These are phyloP conservation scores for Dalbergia cultrata DNA, from an alignment of 306 rosid species.

Conservation along the genomic window DNA sequence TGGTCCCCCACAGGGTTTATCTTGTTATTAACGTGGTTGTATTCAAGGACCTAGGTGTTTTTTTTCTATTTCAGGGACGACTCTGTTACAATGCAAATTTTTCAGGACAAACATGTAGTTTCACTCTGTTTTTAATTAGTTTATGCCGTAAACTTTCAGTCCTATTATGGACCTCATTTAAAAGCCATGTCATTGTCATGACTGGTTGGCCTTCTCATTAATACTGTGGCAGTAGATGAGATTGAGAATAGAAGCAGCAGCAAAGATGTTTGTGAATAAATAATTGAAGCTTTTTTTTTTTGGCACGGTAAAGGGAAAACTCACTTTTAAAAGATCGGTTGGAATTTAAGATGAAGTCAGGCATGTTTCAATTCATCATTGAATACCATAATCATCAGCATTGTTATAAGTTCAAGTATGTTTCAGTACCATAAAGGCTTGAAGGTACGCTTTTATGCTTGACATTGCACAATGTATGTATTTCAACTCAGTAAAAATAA, in stretches of 20 bases:
- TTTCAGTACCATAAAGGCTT: too few species aligned
- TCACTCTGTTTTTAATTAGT: conserved; percentile 10
- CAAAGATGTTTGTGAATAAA: conserved; percentile 16
- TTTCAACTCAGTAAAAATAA: conserved; percentile 8
- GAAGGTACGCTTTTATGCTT: background rate
- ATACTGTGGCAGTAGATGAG: conserved; percentile 23
- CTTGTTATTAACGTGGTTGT: too few species aligned
- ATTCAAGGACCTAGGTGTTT: too few species aligned
- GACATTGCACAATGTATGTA: background rate
- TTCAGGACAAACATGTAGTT: too few species aligned
- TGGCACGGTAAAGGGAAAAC: background rate
- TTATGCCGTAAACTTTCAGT: conserved; percentile 29
- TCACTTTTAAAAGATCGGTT: conserved; percentile 13
- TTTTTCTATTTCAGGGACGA: too few species aligned
- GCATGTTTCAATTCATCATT: conserved; percentile 22
- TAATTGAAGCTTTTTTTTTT: conserved; percentile 12
- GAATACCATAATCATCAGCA: background rate
- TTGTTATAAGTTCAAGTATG: background rate
- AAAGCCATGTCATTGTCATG: conserved; percentile 7
- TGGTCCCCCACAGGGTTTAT: too few species aligned
- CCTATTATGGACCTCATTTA: conserved; percentile 8
- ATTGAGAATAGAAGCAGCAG: background rate
- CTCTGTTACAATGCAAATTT: too few species aligned
- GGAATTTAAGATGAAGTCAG: background rate
- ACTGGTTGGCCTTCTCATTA: background rate